A percentile compares a stretch with the other conserved stretches of the same genome.
Conservation (phyloP, 192 early-diverging fungal species). For the Backusella luteola region DNA sequence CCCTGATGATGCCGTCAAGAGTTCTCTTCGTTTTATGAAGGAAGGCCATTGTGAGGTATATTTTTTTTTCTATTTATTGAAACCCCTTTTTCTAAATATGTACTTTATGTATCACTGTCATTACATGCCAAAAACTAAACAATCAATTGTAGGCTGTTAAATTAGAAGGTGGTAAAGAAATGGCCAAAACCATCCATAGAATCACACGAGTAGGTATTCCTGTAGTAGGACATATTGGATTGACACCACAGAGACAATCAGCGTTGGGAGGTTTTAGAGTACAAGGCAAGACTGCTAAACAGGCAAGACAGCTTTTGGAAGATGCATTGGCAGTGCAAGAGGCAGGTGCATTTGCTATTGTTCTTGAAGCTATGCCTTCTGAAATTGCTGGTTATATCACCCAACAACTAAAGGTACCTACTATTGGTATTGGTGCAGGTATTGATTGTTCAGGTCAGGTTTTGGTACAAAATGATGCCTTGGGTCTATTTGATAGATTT, state of each 20-base stretch:
- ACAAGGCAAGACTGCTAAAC: constrained; percentile 81
- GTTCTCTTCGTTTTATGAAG: constrained; percentile 78
- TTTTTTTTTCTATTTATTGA: not conserved
- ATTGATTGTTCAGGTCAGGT: constrained; percentile 88
- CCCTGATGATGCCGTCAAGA: constrained; percentile 71
- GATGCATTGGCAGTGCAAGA: constrained; percentile 89
- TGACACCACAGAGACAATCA: constrained; percentile 91
- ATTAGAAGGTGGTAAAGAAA: constrained; percentile 91
- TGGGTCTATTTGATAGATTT: constrained; percentile 92
- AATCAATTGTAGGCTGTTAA: constrained; percentile 69
- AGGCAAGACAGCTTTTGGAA: constrained; percentile 74
- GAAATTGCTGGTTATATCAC: constrained; percentile 90
- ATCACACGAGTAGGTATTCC: constrained; percentile 90
- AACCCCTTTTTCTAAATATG: not conserved
- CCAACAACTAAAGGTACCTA: constrained; percentile 73
- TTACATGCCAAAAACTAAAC: not conserved
- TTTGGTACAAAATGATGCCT: constrained; percentile 86
- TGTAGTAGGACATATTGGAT: constrained; percentile 91
- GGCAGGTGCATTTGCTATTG: constrained; percentile 88
- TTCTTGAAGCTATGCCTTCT: constrained; percentile 91
- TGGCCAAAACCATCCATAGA: constrained; percentile 69
- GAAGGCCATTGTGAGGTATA: constrained; percentile 83
- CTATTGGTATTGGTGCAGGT: constrained; percentile 98
- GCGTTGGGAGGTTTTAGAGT: constrained; percentile 89
- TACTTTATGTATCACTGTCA: not conserved